Base-by-base conservation (phyloP, 306 rosid genomes). In the Quercus variabilis region DNA sequence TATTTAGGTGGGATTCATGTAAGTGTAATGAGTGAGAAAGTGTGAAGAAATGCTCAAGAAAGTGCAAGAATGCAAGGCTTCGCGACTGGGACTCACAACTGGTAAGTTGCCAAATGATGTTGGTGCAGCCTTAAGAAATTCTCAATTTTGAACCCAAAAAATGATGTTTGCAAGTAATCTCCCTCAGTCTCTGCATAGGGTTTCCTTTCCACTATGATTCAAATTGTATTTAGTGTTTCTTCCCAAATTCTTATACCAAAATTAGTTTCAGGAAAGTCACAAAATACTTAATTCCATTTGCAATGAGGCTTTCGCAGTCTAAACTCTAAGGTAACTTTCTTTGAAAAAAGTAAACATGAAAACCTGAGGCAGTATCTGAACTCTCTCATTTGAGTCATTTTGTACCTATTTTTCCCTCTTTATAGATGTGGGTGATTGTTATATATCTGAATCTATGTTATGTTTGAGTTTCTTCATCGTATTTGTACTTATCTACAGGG, bases 391-490 rank as follows among this genome's bases (percentile, higher is more conserved):
- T 49, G 68, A 54, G 67, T 20, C 14, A 38, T 38, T 57, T 55
- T 71, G 28, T n/a, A 55, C 6, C 23, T 25, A 10, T 26, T 17
- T 56, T 28, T 58, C 20, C n/a, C 65, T n/a, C 3, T 54, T 14
- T 51, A 17, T 33, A n/a, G 5, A 21, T 19, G 4, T 30, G 23
- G 23, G 9, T 69, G 41, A 17, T 68, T 12, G 26, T 19, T 57
- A 31, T 49, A 8, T 17, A 62, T 83, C 38, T 46, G 49, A 31
- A 75, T 79, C 11, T 35, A 71, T 43, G 23, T 76, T 73, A 63
- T 76, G 35, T 76, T 74, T 69, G 35, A 80, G 59, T 76, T 71
- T 67, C 25, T 17, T 46, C 56, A 35, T 76, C 54, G 38, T 81
- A 43, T 23, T 75, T n/a, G 69, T 23, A 33, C 74, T 60, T 55